phyloP scores from a whole-genome alignment of 352 stramenopile species.

The Phytophthora hibernalis region DNA sequence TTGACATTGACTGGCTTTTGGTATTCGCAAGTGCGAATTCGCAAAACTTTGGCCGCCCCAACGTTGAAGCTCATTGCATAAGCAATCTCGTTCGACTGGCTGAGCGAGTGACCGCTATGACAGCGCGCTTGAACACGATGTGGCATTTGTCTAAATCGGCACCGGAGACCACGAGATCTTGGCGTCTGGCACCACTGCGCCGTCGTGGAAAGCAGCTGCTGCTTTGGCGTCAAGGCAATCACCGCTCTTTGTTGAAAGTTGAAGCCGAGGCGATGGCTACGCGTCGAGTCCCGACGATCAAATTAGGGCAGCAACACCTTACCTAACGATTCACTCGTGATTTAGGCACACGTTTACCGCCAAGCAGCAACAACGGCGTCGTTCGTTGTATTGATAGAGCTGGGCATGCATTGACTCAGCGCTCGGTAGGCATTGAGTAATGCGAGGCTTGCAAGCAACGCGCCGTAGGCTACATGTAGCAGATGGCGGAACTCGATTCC shows the following conservation, averaged over 20 bases:
- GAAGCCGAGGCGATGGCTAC: slow-evolving; percentile 35
- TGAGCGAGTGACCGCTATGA: slow-evolving; percentile 1
- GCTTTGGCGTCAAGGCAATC: slow-evolving; percentile 10
- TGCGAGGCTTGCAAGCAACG: slow-evolving; percentile 14
- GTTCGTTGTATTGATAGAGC: slow-evolving; percentile 23
- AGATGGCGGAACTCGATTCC: slow-evolving; percentile 26
- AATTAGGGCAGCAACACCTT: slow-evolving; percentile 18
- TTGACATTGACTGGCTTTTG: no score
- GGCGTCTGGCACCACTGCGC: slow-evolving; percentile 26
- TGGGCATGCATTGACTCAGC: slow-evolving; percentile 12
- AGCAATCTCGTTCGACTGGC: slow-evolving; percentile 31
- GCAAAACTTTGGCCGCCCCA: slow-evolving; percentile 1
- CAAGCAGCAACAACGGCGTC: slow-evolving; percentile 7
- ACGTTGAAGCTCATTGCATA: slow-evolving; percentile 28
- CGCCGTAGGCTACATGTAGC: not conserved
- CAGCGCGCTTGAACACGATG: slow-evolving; percentile 22
- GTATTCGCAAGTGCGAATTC: not conserved
- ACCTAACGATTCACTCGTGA: slow-evolving; percentile 21
- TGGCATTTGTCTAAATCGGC: slow-evolving; percentile 10
- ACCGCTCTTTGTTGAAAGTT: slow-evolving; percentile 31
- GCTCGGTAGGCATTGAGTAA: slow-evolving; percentile 1
- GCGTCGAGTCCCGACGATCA: slow-evolving; percentile 1
- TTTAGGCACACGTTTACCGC: not conserved
- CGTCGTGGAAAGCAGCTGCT: slow-evolving; percentile 42
- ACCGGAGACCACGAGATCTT: slow-evolving; percentile 21